Evolutionary conservation across 1,284 basidiomycete genomes (phyloP).

Genomic region (Rhodotorula glutinis): DNA sequence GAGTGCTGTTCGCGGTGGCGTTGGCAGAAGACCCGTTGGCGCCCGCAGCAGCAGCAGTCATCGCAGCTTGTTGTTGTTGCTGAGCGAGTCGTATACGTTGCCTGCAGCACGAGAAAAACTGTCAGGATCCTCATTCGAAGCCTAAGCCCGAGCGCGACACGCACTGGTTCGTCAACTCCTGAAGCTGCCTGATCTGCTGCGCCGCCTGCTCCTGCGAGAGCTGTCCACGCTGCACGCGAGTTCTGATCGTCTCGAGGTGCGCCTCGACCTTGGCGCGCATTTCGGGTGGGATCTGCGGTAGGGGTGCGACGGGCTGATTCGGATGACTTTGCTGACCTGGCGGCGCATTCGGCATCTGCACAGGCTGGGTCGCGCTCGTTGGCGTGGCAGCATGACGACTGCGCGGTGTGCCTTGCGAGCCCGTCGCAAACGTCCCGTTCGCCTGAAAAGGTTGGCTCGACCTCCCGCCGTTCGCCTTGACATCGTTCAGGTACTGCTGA

Average conservation of each 20-base stretch:
- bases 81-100: conserved; percentile 12
- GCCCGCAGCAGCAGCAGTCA: neutral
- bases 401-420: conserved; percentile 1
- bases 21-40: neutral
- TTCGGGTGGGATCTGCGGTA: conserved; percentile 32
- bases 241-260: conserved; percentile 15
- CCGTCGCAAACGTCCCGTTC: neutral
- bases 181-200: conserved; percentile 22
- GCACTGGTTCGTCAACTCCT: conserved; percentile 34
- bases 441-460: neutral
- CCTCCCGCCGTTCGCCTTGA: conserved; percentile 7
- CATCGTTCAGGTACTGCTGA: conserved; percentile 30
- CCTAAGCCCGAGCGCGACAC: neutral
- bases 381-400: neutral
- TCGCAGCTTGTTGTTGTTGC: conserved; percentile 15
- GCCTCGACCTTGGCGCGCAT: conserved; percentile 30
- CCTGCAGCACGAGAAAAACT: neutral
- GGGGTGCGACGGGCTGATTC: conserved; percentile 7
- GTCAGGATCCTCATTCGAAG: no score
- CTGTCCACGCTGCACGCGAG: conserved; percentile 9
- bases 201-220: conserved; percentile 29
- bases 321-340: neutral
- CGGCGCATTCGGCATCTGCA: neutral
- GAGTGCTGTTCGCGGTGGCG: neutral
- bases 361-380: no score